Base-by-base conservation (phyloP, 2,329 filamentous ascomycete genomes). In the Colletotrichum neosansevieriae region DNA sequence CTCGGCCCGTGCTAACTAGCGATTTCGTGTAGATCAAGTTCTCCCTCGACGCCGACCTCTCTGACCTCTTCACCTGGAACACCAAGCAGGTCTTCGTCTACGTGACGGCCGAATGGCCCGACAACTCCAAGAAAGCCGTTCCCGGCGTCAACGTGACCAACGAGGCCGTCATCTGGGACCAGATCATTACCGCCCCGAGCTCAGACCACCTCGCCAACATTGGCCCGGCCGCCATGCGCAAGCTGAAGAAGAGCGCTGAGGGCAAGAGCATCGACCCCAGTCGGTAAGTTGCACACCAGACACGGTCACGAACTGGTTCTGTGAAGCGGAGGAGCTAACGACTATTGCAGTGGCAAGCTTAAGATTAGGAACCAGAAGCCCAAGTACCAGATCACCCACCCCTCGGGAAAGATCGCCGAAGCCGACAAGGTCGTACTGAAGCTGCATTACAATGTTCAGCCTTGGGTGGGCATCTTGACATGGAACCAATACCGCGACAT, bases 71-170 rank as follows among this genome's bases (percentile, higher is more conserved):
- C 87, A 97, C 93, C 77, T 99, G 95, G 96, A 99, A 99, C 86
- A 99, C 97, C 19, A 99, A 99, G 81, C 93, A 98, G 82, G 84
- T 99, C 75, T 99, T 98, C 82, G 90, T 98, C 79, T 99, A 97
- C 83, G 90, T 99, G 67, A 95, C 94, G 63, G 95, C 95, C 62
- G 91, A 90, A 74, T 91, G 89, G 89, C 83, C 85, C 29, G 74
- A 75, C 49, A 67, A 76, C 57, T 75, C 75, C 57, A 71, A 71
- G 45, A 65, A 71, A 12, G 73, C 79, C 32, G 73, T 74, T 42
- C 75, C 71, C 38, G 73, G 71, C 58, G 72, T 73, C 65, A 82
- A 81, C 72, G 77, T 74, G 64, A 83, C 82, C 71, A 91, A 91
- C 80, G 87, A 94, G 81, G 92, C 93, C 74, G 91, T 98, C 71